phyloP scores from a whole-genome alignment of 2,329 filamentous ascomycete genomes.

The Colletotrichum sp. region DNA sequence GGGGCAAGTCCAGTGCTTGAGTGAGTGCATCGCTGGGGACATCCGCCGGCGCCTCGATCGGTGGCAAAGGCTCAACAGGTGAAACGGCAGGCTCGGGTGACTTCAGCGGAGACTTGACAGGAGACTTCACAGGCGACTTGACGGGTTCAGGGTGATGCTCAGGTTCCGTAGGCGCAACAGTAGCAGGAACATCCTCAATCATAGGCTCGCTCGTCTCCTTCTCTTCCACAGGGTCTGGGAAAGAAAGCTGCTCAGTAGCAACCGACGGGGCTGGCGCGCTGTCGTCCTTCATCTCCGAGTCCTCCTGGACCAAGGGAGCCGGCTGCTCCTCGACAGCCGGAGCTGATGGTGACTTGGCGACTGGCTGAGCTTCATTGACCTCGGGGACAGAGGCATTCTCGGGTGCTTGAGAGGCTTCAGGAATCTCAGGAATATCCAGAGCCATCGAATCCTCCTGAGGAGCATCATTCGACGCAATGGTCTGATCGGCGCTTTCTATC shows the following conservation, averaged over 20 bases:
- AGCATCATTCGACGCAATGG: constrained; percentile 1
- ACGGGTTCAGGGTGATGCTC: not conserved
- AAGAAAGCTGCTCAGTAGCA: not conserved
- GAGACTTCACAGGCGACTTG: constrained; percentile 1
- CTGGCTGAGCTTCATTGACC: not conserved
- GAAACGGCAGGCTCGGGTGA: not conserved
- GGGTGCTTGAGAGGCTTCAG: not conserved
- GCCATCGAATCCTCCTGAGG: not conserved
- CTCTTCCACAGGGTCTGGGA: not conserved
- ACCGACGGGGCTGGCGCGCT: not conserved
- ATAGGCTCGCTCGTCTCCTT: not conserved
- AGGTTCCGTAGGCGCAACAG: not conserved
- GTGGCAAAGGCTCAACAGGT: not conserved
- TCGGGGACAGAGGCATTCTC: not conserved
- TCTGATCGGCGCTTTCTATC: constrained; percentile 7
- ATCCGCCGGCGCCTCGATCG: not conserved
- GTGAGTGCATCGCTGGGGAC: not conserved
- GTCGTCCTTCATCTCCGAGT: not conserved
- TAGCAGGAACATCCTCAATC: not conserved
- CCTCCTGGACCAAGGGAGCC: not conserved
- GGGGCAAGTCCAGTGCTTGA: not conserved
- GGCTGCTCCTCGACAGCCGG: not conserved
- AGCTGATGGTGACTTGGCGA: not conserved
- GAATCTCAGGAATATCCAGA: not conserved
- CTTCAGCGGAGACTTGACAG: not conserved